Conservation (phyloP, 768 basidiomycete genomes). For the Strobilomyces confusus region DNA sequence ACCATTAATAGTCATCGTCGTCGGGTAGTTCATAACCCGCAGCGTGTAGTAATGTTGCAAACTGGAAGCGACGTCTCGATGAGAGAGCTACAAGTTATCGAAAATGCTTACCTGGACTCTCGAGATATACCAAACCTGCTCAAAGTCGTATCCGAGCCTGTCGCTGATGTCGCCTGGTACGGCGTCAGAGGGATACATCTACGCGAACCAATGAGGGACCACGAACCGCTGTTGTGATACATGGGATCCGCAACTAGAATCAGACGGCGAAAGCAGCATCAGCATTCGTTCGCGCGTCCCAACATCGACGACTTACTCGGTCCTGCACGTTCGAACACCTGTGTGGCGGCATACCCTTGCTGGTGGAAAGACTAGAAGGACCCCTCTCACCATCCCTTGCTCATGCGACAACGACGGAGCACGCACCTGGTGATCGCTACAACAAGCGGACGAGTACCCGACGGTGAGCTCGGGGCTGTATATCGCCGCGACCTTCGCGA, state of each 20-base stretch:
- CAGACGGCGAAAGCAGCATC: not conserved
- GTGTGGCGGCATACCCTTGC: constrained; percentile 81
- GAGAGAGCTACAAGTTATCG: not conserved
- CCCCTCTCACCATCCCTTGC: not conserved
- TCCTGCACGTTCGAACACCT: constrained; percentile 85
- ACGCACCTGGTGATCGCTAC: constrained; percentile 83
- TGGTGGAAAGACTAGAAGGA: constrained; percentile 64
- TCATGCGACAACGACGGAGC: not conserved
- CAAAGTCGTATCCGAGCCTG: constrained; percentile 76
- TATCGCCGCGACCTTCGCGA: constrained; percentile 69
- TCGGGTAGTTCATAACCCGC: constrained; percentile 51
- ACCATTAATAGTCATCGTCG: constrained; percentile 2
- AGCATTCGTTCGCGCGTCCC: not conserved
- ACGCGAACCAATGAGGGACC: not conserved
- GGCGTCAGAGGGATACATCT: not conserved
- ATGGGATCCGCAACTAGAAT: constrained; percentile 75
- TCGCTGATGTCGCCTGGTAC: constrained; percentile 68
- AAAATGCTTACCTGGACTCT: constrained; percentile 68
- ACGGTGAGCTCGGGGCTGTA: constrained; percentile 79
- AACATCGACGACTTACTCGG: constrained; percentile 40
- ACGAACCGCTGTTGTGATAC: constrained; percentile 79
- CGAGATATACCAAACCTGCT: constrained; percentile 78
- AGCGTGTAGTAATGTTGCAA: constrained; percentile 66
- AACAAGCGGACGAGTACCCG: constrained; percentile 74
- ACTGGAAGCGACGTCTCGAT: constrained; percentile 34